Evolutionary conservation across 331 rosid species (phyloP), one percentile per base, ranked within the genome.

Genomic region (Acacia concinna): DNA sequence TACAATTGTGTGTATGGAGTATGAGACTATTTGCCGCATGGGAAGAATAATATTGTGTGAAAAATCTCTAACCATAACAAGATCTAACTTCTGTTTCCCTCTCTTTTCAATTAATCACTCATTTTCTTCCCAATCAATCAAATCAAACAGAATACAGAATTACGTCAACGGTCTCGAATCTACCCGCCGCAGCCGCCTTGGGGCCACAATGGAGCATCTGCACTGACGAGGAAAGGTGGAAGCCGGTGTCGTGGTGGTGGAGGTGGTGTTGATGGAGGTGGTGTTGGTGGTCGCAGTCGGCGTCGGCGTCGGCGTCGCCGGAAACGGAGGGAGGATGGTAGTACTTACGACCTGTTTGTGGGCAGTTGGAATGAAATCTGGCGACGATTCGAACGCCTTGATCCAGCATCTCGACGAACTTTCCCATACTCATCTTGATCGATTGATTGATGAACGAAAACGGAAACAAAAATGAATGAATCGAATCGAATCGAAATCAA

Each of bases 301-400:
- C 0, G 92, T 91, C 43, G 71, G 46, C 2, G 47, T 81, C 64
- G 17, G 57, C 44, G 3, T 13, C 37, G 40, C 3, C 40, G 38
- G 68, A 23, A 27, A 56, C 32, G 0, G 76, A 67, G 15, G 88
- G 91, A 2, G 96, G 96, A 31, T 90, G 95, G 73, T 90, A 90
- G 81, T 82, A 90, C 91, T 78, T 90, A 30, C 93, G 91, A 31
- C 90, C 88, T 3, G 91, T 88, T 52, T 87, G 89, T 0, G 95
- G 90, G 31, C 90, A 90, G 68, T 90, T 87, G 28, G 95, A 90
- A 56, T 90, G 87, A 38, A 86, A 82, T 35, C 93, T 80, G 10
- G 87, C 81, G 2, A 32, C 87, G 9, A 90, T 84, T 68, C 91
- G 86, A 28, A 86, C 89, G 28, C 91, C 87, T 1, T 68, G 81